Conservation (phyloP, 202 grass and related monocot species). For the Miscanthus sacchariflorus region DNA sequence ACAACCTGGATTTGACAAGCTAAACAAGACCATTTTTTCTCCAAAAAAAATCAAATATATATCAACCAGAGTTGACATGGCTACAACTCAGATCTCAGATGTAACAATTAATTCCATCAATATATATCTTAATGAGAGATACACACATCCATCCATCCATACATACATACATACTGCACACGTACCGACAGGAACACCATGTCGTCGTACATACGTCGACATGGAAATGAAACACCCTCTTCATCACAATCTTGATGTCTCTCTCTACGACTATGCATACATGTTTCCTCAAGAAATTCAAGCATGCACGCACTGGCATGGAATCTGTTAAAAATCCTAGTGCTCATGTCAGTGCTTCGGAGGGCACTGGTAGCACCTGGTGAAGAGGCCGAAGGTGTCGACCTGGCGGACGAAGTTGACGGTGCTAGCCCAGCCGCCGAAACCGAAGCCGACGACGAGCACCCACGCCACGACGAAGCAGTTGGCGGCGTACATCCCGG, state of each 20-base stretch:
- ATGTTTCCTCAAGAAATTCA: background rate
- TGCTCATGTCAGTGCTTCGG: conserved; percentile 54
- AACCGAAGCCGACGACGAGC: conserved; percentile 87
- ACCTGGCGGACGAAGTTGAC: conserved; percentile 83
- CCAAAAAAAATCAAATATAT: no score
- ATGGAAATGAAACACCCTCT: conserved; percentile 14
- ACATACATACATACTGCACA: background rate
- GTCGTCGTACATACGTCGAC: background rate
- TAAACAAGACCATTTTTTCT: background rate
- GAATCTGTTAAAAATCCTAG: background rate
- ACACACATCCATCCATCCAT: background rate
- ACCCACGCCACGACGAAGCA: conserved; percentile 90
- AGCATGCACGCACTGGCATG: background rate
- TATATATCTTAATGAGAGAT: background rate
- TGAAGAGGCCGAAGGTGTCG: conserved; percentile 91
- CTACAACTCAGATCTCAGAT: background rate
- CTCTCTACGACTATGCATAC: background rate
- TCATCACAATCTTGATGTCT: background rate
- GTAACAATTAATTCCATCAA: conserved; percentile 13
- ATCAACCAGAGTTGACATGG: background rate
- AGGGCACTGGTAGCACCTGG: conserved; percentile 96
- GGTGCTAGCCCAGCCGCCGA: conserved; percentile 94
- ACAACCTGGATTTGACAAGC: background rate
- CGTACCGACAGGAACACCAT: conserved; percentile 3
- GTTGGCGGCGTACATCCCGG: conserved; percentile 66